Evolutionary conservation across 495 filamentous ascomycete species (phyloP).

Genomic region (Penicillium coprophilum): DNA sequence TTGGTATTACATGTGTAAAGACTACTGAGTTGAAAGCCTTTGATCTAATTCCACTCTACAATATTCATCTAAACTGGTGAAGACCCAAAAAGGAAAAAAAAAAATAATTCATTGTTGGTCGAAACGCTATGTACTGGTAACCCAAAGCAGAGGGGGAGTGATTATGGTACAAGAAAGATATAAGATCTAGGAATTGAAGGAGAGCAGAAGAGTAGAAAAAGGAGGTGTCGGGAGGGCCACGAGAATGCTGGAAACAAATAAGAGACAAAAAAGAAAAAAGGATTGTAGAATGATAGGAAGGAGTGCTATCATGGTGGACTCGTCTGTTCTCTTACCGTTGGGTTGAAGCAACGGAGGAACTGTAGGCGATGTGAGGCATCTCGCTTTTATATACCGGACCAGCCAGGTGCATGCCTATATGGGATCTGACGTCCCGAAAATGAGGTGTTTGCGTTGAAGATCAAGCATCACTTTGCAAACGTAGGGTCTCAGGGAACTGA

Average conservation of each 20-base stretch:
- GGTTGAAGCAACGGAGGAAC: neutral
- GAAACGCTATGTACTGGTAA: slow-evolving; percentile 11
- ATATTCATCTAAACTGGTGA: neutral
- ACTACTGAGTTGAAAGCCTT: neutral
- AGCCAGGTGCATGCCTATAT: slow-evolving; percentile 8
- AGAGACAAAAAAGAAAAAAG: slow-evolving; percentile 6
- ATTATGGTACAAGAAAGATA: slow-evolving; percentile 15
- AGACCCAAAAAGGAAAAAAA: neutral
- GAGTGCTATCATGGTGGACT: slow-evolving; percentile 4
- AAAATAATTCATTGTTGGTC: neutral
- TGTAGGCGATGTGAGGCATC: slow-evolving; percentile 2
- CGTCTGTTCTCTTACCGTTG: neutral
- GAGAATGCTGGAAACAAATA: neutral
- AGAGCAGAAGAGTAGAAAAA: neutral
- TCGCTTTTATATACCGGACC: slow-evolving; percentile 10
- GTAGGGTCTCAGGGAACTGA: neutral
- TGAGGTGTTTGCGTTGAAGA: slow-evolving; percentile 1
- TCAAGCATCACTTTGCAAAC: neutral
- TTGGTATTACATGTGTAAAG: neutral
- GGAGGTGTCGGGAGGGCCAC: neutral
- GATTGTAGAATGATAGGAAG: slow-evolving; percentile 3
- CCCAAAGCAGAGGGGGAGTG: slow-evolving; percentile 3
- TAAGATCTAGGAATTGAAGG: slow-evolving; percentile 3
- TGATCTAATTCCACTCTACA: neutral
- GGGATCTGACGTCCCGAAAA: slow-evolving; percentile 3